Evolutionary conservation across 495 filamentous ascomycete genomes (phyloP), one percentile per base, ranked within the genome.

Genomic region (Lasiosphaeriaceae sp.): DNA sequence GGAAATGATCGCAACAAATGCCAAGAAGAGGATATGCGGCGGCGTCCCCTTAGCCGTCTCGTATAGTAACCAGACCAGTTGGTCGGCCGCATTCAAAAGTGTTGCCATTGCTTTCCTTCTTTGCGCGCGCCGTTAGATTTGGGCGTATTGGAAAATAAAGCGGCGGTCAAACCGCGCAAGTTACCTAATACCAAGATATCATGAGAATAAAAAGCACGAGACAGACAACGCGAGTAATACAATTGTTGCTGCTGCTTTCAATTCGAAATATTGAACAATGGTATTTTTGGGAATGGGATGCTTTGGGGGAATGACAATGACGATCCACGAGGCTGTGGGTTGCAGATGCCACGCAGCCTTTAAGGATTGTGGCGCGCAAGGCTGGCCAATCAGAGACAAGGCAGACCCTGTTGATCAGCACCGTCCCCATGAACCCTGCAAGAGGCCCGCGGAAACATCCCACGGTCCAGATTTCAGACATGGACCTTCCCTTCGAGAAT

Each of bases 1-100:
- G 6, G 62, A 21, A 37, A 54, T n/a, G 17, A 72, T 51, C 22
- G 62, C 64, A 14, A 67, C 49, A 45, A 68, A 52, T 7, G 64
- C 29, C 3, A 66, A 54, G 9, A 76, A 51, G 17, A 74, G 47
- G 0, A 67, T 59, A 52, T 66, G 58, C 26, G 65, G 54, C n/a
- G 74, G 66, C 26, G 62, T 65, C 16, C 69, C 64, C 41, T 41
- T 59, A 23, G 71, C 47, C 14, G 56, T 60, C 16, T 52, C 55
- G 44, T 55, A 57, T 22, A 73, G 56, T 24, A 65, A 54, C 64
- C 57, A 61, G 59, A 66, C 54, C 53, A 72, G 54, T 52, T 62
- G 63, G 43, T 54, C 58, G 23, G 62, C 53, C 17, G 61, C 41
- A 16, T 47, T 50, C 45, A 23, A 14, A 23, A 43, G 5, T 16